These are phyloP conservation scores for Mortierella sp. DNA, from an alignment of 371 early-diverging fungal species.

Conservation along the genomic window DNA sequence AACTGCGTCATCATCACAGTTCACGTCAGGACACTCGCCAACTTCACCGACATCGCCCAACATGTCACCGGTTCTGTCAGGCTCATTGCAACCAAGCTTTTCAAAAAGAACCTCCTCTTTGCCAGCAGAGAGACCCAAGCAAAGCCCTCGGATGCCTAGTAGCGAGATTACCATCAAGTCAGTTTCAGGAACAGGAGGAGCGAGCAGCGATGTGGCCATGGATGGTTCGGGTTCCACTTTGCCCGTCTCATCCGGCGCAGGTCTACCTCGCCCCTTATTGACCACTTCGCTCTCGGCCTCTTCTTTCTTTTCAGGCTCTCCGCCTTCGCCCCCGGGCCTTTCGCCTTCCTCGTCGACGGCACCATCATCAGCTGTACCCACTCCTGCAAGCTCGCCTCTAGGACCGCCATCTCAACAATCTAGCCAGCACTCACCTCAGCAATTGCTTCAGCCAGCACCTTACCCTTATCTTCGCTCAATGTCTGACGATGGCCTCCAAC, in stretches of 20 bases:
- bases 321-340: not conserved
- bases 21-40: not conserved
- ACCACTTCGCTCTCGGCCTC: not conserved
- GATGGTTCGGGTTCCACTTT: not conserved
- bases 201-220: not conserved
- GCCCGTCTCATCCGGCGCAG: not conserved
- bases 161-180: constrained; percentile 3
- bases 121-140: constrained; percentile 17
- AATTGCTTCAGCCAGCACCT: not conserved
- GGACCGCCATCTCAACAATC: not conserved
- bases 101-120: constrained; percentile 29
- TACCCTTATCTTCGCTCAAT: not conserved
- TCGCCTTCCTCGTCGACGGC: constrained; percentile 6
- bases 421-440: constrained; percentile 2
- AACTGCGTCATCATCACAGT: not conserved
- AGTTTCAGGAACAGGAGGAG: not conserved
- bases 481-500: too few relatives aligned
- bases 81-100: constrained; percentile 6
- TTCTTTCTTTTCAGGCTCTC: too few relatives aligned
- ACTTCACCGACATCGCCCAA: not conserved
- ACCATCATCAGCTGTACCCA: not conserved
- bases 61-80: constrained; percentile 8
- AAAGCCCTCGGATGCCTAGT: constrained; percentile 14
- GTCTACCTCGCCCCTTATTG: constrained; percentile 26
- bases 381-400: not conserved